Percentiles rank a stretch among this genome's conserved stretches.
Conservation (phyloP, 441 rosid species). For the Jatropha multifida region DNA sequence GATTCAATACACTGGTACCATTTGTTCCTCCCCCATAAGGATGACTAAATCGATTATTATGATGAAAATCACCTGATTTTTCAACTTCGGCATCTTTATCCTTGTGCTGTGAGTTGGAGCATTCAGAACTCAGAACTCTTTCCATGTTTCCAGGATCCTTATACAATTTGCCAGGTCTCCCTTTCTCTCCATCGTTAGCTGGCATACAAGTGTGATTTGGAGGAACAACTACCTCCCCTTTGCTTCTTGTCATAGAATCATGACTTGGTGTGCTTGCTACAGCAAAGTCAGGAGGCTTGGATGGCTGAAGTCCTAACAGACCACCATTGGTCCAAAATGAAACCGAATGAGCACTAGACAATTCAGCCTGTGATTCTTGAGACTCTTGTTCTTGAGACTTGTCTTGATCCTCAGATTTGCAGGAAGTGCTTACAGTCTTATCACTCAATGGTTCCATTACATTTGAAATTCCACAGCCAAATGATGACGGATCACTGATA, state of each 20-base stretch:
- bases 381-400: background rate
- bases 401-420: constrained; percentile 28
- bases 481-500: constrained; percentile 32
- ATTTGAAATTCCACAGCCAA: constrained; percentile 30
- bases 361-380: constrained; percentile 35
- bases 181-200: constrained; percentile 26
- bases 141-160: constrained; percentile 34
- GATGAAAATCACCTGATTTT: constrained; percentile 23
- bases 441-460: constrained; percentile 30
- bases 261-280: constrained; percentile 35
- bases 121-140: constrained; percentile 33
- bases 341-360: constrained; percentile 36
- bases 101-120: constrained; percentile 28
- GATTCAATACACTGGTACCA: constrained; percentile 26
- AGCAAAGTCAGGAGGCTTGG: constrained; percentile 83
- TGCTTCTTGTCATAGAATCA: constrained; percentile 28
- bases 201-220: constrained; percentile 18
- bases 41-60: constrained; percentile 20
- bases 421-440: constrained; percentile 11
- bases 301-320: constrained; percentile 87
- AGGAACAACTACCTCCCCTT: constrained; percentile 20
- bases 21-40: constrained; percentile 30
- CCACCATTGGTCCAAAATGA: constrained; percentile 91
- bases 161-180: constrained; percentile 26
- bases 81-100: constrained; percentile 34